A percentile compares a stretch with the other conserved stretches of the same genome.
Evolutionary conservation across 257 asterid genomes (phyloP).

Genomic region (Solanum habrochaites): DNA sequence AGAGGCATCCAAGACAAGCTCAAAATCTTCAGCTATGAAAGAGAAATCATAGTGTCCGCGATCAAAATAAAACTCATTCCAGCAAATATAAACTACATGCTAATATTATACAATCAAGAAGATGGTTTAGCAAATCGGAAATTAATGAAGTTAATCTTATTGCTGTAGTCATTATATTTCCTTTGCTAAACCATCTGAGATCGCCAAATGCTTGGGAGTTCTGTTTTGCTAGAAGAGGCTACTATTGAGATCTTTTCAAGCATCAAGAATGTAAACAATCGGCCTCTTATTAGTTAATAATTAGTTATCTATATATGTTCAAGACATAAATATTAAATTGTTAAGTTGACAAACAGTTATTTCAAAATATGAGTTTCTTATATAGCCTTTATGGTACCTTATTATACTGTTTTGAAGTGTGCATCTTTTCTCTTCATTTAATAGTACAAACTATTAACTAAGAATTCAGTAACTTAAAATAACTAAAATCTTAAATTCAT

Average conservation of each 20-base stretch:
- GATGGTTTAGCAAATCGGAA: neutral
- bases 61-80: neutral
- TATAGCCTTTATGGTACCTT: neutral
- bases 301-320: neutral
- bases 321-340: neutral
- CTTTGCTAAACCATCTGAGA: neutral
- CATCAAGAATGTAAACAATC: neutral
- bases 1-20: conserved; percentile 21
- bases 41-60: neutral
- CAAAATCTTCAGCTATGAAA: conserved; percentile 5
- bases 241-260: neutral
- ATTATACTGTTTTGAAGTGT: neutral
- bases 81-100: neutral
- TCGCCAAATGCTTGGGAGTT: neutral
- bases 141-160: neutral
- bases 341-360: neutral
- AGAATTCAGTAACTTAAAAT: neutral
- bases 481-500: neutral
- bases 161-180: neutral
- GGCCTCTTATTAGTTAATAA: neutral
- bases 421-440: neutral
- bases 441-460: neutral
- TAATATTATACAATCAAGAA: neutral
- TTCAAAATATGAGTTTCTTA: neutral
- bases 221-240: neutral